Conservation (phyloP, 129 eudicot genomes). For the Sambucus nigra region DNA sequence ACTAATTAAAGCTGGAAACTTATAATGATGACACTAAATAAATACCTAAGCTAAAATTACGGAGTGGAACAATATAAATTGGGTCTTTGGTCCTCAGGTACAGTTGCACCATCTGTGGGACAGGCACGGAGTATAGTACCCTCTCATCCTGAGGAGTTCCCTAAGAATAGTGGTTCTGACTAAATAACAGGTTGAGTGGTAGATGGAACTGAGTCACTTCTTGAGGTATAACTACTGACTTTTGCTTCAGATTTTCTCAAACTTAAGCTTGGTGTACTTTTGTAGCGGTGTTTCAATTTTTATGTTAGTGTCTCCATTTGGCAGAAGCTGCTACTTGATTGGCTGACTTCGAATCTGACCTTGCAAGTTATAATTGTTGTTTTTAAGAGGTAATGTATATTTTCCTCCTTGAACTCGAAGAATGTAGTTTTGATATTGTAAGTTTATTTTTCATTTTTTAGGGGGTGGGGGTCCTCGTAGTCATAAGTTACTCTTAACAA, state of each 20-base stretch:
- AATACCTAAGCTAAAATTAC: neutral
- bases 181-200: slow-evolving; percentile 19
- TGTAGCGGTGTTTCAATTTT: neutral
- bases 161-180: slow-evolving; percentile 37
- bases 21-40: too few species aligned
- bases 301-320: slow-evolving; percentile 10
- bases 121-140: slow-evolving; percentile 30
- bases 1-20: too few species aligned
- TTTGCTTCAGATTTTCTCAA: neutral
- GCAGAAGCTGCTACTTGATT: slow-evolving; percentile 41
- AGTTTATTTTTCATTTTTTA: too few species aligned
- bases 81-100: slow-evolving; percentile 27
- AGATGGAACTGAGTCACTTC: slow-evolving; percentile 14
- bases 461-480: too few species aligned
- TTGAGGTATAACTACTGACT: slow-evolving; percentile 19
- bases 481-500: neutral
- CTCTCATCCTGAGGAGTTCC: slow-evolving; percentile 28
- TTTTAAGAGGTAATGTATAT: slow-evolving; percentile 32
- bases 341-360: slow-evolving; percentile 33
- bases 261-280: slow-evolving; percentile 1
- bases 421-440: neutral
- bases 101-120: slow-evolving; percentile 30
- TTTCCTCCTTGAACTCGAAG: neutral
- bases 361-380: slow-evolving; percentile 25
- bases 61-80: neutral